These are phyloP conservation scores for Boehmeria nivea DNA, from an alignment of 306 rosid genomes.

Conservation along the genomic window DNA sequence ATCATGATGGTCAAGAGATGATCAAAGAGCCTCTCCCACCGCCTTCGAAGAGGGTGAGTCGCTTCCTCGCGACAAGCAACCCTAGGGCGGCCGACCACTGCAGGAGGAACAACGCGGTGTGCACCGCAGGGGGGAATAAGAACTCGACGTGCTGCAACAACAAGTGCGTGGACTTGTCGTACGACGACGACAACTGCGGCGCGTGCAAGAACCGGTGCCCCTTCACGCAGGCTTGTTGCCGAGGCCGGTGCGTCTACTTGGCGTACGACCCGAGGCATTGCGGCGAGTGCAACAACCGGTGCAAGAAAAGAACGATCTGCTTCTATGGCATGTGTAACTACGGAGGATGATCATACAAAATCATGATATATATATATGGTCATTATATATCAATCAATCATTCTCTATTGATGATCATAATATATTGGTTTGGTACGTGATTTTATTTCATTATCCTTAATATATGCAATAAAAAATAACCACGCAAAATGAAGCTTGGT, in stretches of 20 bases:
- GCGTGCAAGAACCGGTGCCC: slow-evolving; percentile 65
- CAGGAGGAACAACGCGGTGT: slow-evolving; percentile 44
- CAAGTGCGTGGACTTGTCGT: slow-evolving; percentile 53
- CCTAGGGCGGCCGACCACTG: slow-evolving; percentile 58
- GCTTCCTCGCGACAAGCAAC: slow-evolving; percentile 15
- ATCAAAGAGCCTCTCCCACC: neutral
- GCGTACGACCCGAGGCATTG: slow-evolving; percentile 75
- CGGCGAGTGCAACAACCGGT: slow-evolving; percentile 51
- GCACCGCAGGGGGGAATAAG: slow-evolving; percentile 7
- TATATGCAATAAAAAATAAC: slow-evolving; percentile 36
- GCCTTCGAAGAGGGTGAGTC: slow-evolving; percentile 48
- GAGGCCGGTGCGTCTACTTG: slow-evolving; percentile 58
- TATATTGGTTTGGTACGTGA: no score
- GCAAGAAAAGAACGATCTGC: slow-evolving; percentile 35
- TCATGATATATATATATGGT: no score
- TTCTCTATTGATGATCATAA: neutral
- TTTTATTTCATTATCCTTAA: slow-evolving; percentile 6
- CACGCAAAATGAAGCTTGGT: slow-evolving; percentile 30
- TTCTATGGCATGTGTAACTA: slow-evolving; percentile 65
- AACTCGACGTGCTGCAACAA: slow-evolving; percentile 71
- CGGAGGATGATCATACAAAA: slow-evolving; percentile 27
- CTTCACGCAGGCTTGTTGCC: slow-evolving; percentile 56
- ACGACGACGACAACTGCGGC: slow-evolving; percentile 60
- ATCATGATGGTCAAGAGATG: no score
- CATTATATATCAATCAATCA: no score